Base-by-base conservation (phyloP, 2,329 filamentous ascomycete genomes). In the Graphilbum fragrans region DNA sequence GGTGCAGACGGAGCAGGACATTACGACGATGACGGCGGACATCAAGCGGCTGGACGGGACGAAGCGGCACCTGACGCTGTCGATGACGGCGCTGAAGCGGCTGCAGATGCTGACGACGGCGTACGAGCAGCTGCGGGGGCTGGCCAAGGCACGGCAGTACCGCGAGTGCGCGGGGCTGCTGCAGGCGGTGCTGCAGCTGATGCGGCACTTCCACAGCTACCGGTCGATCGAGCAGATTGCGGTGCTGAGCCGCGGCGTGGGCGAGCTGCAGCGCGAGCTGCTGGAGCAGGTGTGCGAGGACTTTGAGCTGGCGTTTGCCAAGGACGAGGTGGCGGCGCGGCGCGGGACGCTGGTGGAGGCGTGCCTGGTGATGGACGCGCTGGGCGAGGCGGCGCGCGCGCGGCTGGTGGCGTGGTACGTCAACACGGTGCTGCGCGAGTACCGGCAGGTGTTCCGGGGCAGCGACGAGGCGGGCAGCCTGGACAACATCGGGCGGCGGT, bases 241-340 rank as follows among this genome's bases (percentile, higher is more conserved):
- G 22, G 84, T 84, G 1, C 69, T 98, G 48, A 94, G 86, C 56
- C 79, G 86, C 39, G 94, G 93, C 53, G 92, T 98, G 29, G 82
- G 87, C 6, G 92, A 96, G 53, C 70, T 98, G 48, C 92, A 98
- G 64, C 71, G 88, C 45, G 88, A 95, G 59, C 65, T 98, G 44
- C 66, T 95, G 43, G 92, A 98, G 64, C 92, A 98, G 62, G 82
- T 98, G n/a, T 98, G 92, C 58, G 92, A 96, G 62, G 92, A 98
- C 61, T 98, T 98, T 57, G 92, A 98, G 66, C 74, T 95, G 44
- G 83, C 85, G 0, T 98, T 96, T 61, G 82, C 88, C 18, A 94
- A 90, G 60, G 80, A 78, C 19, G 90, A 96, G 60, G 78, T 94
- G 14, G 67, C 69, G 3, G 67, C 76, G 43, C 80, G 79, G 50